Base-by-base conservation (phyloP, 2,329 filamentous ascomycete species). In the Zymoseptoria brevis region DNA sequence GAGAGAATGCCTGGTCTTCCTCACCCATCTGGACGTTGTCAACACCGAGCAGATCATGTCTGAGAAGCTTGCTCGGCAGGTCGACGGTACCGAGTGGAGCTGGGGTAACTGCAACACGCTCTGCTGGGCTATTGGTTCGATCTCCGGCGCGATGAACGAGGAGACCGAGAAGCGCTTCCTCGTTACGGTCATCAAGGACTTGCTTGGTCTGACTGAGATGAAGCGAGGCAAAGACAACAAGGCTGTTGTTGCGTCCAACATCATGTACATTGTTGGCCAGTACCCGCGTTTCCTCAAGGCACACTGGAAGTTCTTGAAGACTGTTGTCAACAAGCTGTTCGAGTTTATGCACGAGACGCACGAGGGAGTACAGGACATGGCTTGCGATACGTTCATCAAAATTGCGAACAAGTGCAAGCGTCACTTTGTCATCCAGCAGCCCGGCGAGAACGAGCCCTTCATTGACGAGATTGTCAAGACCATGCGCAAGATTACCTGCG, bases 301-400 rank as follows among this genome's bases (percentile, higher is more conserved):
- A 1, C 94, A 99, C 75, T 99, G 94, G 94, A 99, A 99, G 75
- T 99, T 99, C 78, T 80, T 99, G 58, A 99, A 99, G 85, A 99
- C 94, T 2, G 94, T 99, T 19, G 94, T 99, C 71, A 99, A 99
- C 79, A 99, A 99, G 80, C 83, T 99, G 4, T 99, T 99, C 71
- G 94, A 99, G 78, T 99, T 99, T 73, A 99, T 99, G 94, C 94
- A 99, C 75, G 94, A 99, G 76, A 97, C 94, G 1, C 94, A 99
- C 71, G 94, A 99, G 79, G 94, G 89, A 87, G 94, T 99, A 24
- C 95, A 99, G 77, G 94, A 99, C 76, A 99, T 99, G 95, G 94
- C 94, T 70, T 99, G 94, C 74, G 95, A 99, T 76, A 99, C 94
- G 0, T 99, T 99, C 71, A 99, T 99, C 77, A 99, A 99, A 81